phyloP scores from a whole-genome alignment of 805 yeast species.

The Wickerhamiella australiensis region DNA sequence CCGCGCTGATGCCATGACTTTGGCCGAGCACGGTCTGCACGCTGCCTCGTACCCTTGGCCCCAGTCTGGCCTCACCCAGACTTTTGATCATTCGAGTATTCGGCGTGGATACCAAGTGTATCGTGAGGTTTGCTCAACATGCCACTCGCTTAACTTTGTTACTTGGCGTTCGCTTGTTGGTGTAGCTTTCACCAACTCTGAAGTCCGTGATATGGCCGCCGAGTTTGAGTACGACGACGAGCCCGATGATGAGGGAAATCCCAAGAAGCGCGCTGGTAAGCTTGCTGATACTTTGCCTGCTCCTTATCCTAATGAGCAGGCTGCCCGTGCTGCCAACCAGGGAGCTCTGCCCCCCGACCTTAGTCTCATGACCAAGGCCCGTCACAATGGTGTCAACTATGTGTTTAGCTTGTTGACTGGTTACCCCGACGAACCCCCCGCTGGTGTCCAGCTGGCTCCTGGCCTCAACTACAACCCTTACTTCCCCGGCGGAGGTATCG shows the following conservation, averaged over 20 bases:
- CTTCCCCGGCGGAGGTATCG: conserved; percentile 99
- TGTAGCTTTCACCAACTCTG: conserved; percentile 83
- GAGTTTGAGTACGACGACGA: conserved; percentile 96
- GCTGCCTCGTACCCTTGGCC: conserved; percentile 90
- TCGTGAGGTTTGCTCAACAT: conserved; percentile 97
- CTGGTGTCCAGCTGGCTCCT: conserved; percentile 84
- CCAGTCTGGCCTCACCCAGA: conserved; percentile 52
- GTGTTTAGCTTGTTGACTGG: conserved; percentile 92
- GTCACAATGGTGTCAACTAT: conserved; percentile 97
- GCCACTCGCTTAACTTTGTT: conserved; percentile 92
- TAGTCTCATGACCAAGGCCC: conserved; percentile 92
- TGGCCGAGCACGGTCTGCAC: conserved; percentile 97
- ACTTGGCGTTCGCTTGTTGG: conserved; percentile 98
- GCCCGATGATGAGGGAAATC: conserved; percentile 92
- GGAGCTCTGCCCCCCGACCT: conserved; percentile 98
- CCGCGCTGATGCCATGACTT: conserved; percentile 91
- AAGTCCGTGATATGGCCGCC: conserved; percentile 87
- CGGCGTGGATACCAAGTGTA: conserved; percentile 99
- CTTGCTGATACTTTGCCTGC: conserved; percentile 89
- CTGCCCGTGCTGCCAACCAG: conserved; percentile 98
- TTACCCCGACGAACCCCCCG: conserved; percentile 98
- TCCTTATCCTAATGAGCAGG: conserved; percentile 96
- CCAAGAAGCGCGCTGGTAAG: conserved; percentile 96
- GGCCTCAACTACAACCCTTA: conserved; percentile 98
- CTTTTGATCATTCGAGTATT: conserved; percentile 89